Conservation (phyloP, 1,284 basidiomycete species). For the Malassezia cuniculi region DNA sequence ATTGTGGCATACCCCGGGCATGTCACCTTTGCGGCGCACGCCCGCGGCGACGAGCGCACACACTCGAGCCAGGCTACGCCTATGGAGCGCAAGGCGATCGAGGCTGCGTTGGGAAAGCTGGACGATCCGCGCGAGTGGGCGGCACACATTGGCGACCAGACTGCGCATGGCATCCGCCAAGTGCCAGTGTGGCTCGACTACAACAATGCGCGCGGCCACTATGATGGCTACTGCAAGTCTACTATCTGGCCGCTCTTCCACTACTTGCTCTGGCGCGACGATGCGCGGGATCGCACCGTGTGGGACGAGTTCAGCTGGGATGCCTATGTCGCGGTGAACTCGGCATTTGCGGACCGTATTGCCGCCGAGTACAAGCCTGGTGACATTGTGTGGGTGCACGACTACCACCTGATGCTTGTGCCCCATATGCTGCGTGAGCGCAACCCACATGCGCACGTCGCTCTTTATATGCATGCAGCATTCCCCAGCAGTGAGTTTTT, state of each 20-base stretch:
- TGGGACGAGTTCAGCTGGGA: conserved; percentile 68
- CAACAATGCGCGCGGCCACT: conserved; percentile 78
- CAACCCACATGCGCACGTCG: conserved; percentile 63
- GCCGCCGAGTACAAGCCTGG: conserved; percentile 67
- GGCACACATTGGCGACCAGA: conserved; percentile 20
- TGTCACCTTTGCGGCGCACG: conserved; percentile 49
- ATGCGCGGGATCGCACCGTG: conserved; percentile 47
- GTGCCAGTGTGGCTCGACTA: conserved; percentile 86
- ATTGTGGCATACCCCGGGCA: conserved; percentile 91
- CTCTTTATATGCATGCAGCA: conserved; percentile 90
- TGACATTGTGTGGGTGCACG: conserved; percentile 56
- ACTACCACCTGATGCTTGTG: conserved; percentile 75
- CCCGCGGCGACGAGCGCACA: conserved; percentile 28
- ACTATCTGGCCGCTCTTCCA: conserved; percentile 97
- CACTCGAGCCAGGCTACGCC: conserved; percentile 29
- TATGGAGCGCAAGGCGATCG: conserved; percentile 33
- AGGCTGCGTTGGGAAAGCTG: conserved; percentile 32
- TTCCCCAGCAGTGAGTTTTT: conserved; percentile 96
- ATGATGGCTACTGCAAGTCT: conserved; percentile 87
- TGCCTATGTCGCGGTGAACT: conserved; percentile 71
- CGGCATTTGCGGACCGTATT: conserved; percentile 67
- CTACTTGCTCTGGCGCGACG: conserved; percentile 94
- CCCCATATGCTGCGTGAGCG: conserved; percentile 69
- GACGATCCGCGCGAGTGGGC: conserved; percentile 34
- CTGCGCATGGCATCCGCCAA: conserved; percentile 50